Percentiles rank a stretch among this genome's conserved stretches.
Conservation (phyloP, 768 basidiomycete genomes). For the Leccinum obscurum region DNA sequence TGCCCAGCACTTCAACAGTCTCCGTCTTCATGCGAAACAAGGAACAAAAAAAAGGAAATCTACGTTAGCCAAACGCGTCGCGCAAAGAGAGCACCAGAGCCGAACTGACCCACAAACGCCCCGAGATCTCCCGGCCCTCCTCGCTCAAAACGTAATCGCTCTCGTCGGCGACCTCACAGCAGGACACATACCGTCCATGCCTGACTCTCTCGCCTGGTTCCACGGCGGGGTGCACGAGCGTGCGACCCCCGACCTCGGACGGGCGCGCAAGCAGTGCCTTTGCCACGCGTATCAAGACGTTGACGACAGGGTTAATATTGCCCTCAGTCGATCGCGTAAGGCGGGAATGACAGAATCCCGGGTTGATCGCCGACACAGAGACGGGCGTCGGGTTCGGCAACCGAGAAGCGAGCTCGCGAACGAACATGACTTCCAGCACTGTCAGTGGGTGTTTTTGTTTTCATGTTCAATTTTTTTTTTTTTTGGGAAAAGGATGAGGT, state of each 20-base stretch:
- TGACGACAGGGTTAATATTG: not conserved
- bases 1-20: conserved; percentile 27
- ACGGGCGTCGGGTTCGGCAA: conserved; percentile 29
- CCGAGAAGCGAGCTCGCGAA: conserved; percentile 35
- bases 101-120: conserved; percentile 36
- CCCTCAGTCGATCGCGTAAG: conserved; percentile 24
- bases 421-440: conserved; percentile 40
- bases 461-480: not conserved
- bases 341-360: conserved; percentile 38
- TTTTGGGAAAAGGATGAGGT: not conserved
- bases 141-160: conserved; percentile 34
- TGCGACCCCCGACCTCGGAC: conserved; percentile 37
- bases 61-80: conserved; percentile 4
- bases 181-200: conserved; percentile 34
- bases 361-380: conserved; percentile 33
- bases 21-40: conserved; percentile 24
- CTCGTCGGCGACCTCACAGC: conserved; percentile 28
- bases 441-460: not conserved
- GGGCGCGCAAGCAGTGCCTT: conserved; percentile 31
- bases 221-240: conserved; percentile 36
- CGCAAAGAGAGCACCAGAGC: not conserved
- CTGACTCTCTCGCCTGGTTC: conserved; percentile 23
- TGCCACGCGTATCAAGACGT: not conserved
- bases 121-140: conserved; percentile 32
- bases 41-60: not conserved